These are phyloP conservation scores for Malassezia sympodialis DNA, from an alignment of 1,284 basidiomycete species.

Conservation along the genomic window DNA sequence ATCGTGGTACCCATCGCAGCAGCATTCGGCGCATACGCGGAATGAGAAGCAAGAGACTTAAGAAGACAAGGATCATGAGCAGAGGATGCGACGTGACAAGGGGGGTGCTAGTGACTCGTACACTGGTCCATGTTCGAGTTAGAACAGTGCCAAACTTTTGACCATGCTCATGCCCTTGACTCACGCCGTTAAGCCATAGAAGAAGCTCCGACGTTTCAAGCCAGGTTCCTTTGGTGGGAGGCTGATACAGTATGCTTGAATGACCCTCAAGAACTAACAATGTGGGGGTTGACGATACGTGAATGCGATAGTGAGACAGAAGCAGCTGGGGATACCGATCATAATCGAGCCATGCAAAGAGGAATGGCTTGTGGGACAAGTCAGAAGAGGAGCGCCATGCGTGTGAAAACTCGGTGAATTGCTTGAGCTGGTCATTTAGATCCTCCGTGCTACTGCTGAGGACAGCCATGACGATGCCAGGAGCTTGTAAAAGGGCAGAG, in stretches of 20 bases:
- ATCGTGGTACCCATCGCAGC: neutral
- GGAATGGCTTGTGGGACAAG: conserved; percentile 5
- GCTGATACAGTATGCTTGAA: neutral
- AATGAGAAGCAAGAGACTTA: conserved; percentile 4
- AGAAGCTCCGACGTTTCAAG: neutral
- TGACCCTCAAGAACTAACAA: neutral
- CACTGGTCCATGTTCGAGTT: neutral
- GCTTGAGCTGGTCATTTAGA: conserved; percentile 25
- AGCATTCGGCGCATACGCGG: conserved; percentile 7
- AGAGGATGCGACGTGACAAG: conserved; percentile 5
- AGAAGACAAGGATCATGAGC: neutral
- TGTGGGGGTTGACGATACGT: neutral
- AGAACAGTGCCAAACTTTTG: conserved; percentile 7
- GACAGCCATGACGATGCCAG: conserved; percentile 33
- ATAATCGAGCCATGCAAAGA: conserved; percentile 44
- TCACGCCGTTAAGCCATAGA: neutral
- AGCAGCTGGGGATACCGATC: conserved; percentile 34
- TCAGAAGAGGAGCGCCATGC: conserved; percentile 18
- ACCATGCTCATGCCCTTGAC: neutral
- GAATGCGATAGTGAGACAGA: neutral
- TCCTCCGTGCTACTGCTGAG: conserved; percentile 26
- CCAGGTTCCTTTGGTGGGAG: neutral
- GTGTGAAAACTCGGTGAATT: conserved; percentile 23
- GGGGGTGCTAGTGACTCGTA: neutral
- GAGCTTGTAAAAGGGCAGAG: conserved; percentile 27